Conservation (phyloP, 1,284 basidiomycete species). For the Microbotryum intermedium region DNA sequence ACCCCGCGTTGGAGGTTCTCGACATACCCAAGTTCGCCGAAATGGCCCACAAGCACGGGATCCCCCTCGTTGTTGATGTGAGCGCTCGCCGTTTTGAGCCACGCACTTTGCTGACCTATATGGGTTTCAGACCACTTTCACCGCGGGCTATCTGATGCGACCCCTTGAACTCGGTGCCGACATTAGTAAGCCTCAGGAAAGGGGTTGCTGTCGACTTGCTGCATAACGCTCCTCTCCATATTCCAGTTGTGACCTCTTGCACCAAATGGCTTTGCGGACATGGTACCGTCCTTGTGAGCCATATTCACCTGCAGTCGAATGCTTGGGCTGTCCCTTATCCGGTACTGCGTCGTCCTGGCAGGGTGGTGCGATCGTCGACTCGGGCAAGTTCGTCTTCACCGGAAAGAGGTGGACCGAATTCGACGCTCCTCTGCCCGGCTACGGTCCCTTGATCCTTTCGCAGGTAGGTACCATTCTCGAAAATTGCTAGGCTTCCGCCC, state of each 20-base stretch:
- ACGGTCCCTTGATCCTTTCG: background rate
- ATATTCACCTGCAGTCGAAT: too few species aligned
- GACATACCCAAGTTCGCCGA: constrained; percentile 37
- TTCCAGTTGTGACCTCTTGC: too few species aligned
- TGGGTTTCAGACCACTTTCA: constrained; percentile 36
- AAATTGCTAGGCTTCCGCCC: too few species aligned
- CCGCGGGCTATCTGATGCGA: constrained; percentile 38
- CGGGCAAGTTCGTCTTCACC: constrained; percentile 3
- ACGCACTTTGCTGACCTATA: background rate
- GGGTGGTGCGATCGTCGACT: constrained; percentile 7
- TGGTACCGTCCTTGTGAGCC: constrained; percentile 4
- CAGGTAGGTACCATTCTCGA: background rate
- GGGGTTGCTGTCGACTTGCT: too few species aligned
- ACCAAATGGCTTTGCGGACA: constrained; percentile 7
- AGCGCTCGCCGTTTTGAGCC: background rate
- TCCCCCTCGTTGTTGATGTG: constrained; percentile 38
- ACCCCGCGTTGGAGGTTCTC: constrained; percentile 37
- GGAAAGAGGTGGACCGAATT: constrained; percentile 12
- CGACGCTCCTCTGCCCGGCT: background rate
- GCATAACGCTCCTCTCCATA: too few species aligned
- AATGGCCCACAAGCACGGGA: constrained; percentile 37
- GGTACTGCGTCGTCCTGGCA: too few species aligned
- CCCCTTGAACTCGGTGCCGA: constrained; percentile 40
- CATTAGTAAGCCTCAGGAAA: constrained; percentile 29
- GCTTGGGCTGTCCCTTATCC: too few species aligned